phyloP scores from a whole-genome alignment of 257 asterid species.

The Apocynum venetum region DNA sequence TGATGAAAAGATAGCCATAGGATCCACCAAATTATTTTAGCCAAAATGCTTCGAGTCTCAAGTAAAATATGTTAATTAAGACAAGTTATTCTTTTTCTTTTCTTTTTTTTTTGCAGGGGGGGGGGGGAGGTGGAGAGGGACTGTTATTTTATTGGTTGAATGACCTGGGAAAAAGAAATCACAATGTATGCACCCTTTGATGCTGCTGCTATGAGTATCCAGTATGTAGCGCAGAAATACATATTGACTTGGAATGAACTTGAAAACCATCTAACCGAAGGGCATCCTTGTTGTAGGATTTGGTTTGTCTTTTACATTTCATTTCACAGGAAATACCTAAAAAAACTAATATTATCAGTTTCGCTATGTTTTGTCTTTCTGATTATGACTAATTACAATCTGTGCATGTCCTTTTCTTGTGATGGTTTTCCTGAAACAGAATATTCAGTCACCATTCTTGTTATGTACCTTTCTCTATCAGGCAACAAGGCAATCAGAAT shows the following conservation, averaged over 20 bases:
- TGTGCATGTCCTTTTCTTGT: not conserved
- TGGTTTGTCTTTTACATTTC: not conserved
- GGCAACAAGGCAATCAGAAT: conserved; percentile 56
- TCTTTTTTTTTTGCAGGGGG: too few species aligned
- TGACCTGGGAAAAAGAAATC: not conserved
- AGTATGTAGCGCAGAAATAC: not conserved
- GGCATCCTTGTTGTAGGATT: not conserved
- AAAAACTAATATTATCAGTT: not conserved
- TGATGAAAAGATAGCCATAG: not conserved
- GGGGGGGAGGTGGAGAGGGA: not conserved
- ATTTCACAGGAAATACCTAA: not conserved
- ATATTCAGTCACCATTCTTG: not conserved
- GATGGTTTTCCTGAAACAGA: not conserved
- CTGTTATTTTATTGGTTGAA: not conserved
- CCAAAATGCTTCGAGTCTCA: not conserved
- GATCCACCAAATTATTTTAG: not conserved
- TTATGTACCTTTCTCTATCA: conserved; percentile 24
- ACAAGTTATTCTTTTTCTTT: not conserved
- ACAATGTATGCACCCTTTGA: not conserved
- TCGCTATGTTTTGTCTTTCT: not conserved
- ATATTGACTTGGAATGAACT: not conserved
- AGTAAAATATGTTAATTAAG: not conserved
- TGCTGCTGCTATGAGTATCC: not conserved
- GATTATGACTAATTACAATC: not conserved
- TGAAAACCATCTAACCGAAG: not conserved